Evolutionary conservation across 805 yeast genomes (phyloP).

Genomic region (Cyberlindnera saturnus): DNA sequence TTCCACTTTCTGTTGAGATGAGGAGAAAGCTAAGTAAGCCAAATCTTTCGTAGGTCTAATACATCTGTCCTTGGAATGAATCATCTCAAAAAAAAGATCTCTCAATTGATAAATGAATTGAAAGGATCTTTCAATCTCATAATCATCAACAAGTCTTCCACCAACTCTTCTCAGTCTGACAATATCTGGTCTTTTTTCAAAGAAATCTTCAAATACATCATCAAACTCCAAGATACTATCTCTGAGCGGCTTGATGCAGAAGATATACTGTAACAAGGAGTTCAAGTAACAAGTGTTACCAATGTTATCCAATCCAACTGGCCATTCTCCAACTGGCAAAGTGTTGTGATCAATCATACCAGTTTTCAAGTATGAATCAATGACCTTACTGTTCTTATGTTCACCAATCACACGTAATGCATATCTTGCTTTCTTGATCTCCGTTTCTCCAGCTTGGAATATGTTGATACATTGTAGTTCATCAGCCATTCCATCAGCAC

Average conservation of each 20-base stretch:
- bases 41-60: conserved; percentile 79
- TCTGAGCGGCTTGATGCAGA: conserved; percentile 77
- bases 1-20: conserved; percentile 59
- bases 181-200: conserved; percentile 15
- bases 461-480: conserved; percentile 51
- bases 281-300: conserved; percentile 96
- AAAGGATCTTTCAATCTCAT: conserved; percentile 74
- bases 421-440: conserved; percentile 49
- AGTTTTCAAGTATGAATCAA: conserved; percentile 48
- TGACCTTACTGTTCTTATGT: conserved; percentile 46
- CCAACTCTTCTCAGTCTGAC: conserved; percentile 66
- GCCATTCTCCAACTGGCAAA: conserved; percentile 66
- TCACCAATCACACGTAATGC: conserved; percentile 53
- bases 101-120: conserved; percentile 75
- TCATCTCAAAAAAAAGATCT: conserved; percentile 63
- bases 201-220: conserved; percentile 25
- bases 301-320: conserved; percentile 88
- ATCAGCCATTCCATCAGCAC: conserved; percentile 41
- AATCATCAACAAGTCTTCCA: conserved; percentile 73
- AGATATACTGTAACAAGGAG: conserved; percentile 85
- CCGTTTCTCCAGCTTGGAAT: conserved; percentile 45
- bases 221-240: conserved; percentile 55
- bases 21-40: conserved; percentile 82
- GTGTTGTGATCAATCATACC: conserved; percentile 58
- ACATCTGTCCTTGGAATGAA: conserved; percentile 52